phyloP scores from a whole-genome alignment of 805 yeast species.

The Komagataella mondaviorum region DNA sequence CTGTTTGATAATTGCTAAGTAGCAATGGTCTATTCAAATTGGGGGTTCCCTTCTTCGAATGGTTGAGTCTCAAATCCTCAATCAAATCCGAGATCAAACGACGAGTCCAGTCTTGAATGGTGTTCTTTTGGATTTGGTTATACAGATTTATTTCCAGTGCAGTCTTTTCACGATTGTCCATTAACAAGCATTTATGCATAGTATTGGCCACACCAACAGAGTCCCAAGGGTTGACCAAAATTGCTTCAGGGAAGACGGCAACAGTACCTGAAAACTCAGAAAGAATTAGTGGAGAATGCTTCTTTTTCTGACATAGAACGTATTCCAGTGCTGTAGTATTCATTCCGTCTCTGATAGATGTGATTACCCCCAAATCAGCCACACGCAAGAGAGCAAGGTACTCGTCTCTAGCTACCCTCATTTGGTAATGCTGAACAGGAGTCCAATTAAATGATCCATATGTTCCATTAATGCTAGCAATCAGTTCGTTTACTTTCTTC shows the following conservation, averaged over 20 bases:
- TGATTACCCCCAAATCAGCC: conserved; percentile 82
- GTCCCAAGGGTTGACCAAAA: conserved; percentile 95
- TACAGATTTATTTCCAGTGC: conserved; percentile 41
- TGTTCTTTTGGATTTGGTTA: conserved; percentile 48
- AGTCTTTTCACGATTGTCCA: conserved; percentile 33
- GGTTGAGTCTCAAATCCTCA: conserved; percentile 18
- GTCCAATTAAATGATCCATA: conserved; percentile 73
- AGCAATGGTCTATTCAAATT: conserved; percentile 63
- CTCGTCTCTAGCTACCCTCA: conserved; percentile 78
- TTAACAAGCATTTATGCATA: conserved; percentile 52
- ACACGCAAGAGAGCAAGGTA: conserved; percentile 77
- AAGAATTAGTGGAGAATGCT: conserved; percentile 64
- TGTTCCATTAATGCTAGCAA: conserved; percentile 69
- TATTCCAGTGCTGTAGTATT: conserved; percentile 90
- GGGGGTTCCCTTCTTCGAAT: conserved; percentile 51
- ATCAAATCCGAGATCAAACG: conserved; percentile 40
- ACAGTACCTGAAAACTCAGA: conserved; percentile 93
- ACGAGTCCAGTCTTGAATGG: conserved; percentile 74
- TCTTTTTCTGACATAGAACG: conserved; percentile 72
- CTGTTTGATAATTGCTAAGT: conserved; percentile 39
- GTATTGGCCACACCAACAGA: conserved; percentile 83
- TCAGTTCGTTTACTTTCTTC: conserved; percentile 70
- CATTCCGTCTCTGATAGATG: conserved; percentile 92
- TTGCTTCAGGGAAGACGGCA: conserved; percentile 54
- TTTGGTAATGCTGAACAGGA: conserved; percentile 89